phyloP scores from a whole-genome alignment of 805 yeast genomes.

The Candida palmyrensis region DNA sequence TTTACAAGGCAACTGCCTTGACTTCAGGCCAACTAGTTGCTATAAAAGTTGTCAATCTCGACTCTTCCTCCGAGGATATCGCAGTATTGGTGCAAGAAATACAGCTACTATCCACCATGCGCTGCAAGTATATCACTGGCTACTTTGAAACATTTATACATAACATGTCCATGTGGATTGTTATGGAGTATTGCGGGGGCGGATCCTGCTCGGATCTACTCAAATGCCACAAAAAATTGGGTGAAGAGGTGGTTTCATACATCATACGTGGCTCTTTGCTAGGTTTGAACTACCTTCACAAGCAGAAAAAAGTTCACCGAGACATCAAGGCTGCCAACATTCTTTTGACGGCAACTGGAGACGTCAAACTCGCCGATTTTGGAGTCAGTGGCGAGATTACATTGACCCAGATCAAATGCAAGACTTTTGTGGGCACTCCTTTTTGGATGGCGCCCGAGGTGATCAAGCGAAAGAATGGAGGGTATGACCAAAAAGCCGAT shows the following conservation, averaged over 20 bases:
- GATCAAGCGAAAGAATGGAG: slow-evolving; percentile 46
- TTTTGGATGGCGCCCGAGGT: slow-evolving; percentile 99
- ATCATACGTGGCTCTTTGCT: slow-evolving; percentile 58
- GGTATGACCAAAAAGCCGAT: slow-evolving; percentile 84
- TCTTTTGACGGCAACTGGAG: slow-evolving; percentile 62
- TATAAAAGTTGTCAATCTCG: slow-evolving; percentile 80
- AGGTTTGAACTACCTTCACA: slow-evolving; percentile 76
- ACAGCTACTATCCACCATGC: slow-evolving; percentile 61
- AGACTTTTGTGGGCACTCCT: slow-evolving; percentile 92
- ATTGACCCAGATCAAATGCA: slow-evolving; percentile 45
- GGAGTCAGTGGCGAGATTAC: slow-evolving; percentile 87
- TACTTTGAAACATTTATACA: slow-evolving; percentile 55
- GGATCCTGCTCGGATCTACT: slow-evolving; percentile 83
- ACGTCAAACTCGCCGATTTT: slow-evolving; percentile 83
- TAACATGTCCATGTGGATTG: slow-evolving; percentile 75
- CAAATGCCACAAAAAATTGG: slow-evolving; percentile 46
- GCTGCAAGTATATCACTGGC: slow-evolving; percentile 62
- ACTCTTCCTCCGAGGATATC: slow-evolving; percentile 72
- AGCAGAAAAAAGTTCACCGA: slow-evolving; percentile 73
- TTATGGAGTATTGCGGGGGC: slow-evolving; percentile 94
- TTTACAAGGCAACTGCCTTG: slow-evolving; percentile 53
- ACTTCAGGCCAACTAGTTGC: slow-evolving; percentile 54
- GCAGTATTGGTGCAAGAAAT: slow-evolving; percentile 72
- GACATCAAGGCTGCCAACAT: slow-evolving; percentile 91
- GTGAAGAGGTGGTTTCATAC: slow-evolving; percentile 56